phyloP scores from a whole-genome alignment of 208 protist genomes.

The Leishmania tropica region DNA sequence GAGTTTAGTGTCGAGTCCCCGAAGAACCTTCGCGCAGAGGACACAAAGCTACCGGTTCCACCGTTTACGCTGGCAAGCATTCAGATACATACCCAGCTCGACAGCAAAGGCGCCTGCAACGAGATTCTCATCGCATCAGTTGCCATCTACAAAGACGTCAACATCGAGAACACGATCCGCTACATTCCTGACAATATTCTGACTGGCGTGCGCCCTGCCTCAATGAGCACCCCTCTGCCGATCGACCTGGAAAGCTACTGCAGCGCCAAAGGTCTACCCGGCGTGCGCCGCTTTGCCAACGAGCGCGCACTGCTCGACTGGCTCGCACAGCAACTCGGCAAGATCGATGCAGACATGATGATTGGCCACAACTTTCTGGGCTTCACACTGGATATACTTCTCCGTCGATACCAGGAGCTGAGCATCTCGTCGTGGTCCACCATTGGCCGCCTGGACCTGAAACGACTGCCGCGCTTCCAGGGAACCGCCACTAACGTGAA shows the following conservation, averaged over 20 bases:
- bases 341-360: conserved; percentile 95
- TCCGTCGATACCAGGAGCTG: conserved; percentile 93
- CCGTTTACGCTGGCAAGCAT: conserved; percentile 89
- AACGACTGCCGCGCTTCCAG: conserved; percentile 68
- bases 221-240: conserved; percentile 46
- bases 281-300: conserved; percentile 61
- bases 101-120: conserved; percentile 66
- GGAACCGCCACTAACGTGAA: conserved; percentile 18
- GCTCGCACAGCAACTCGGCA: conserved; percentile 72
- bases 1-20: conserved; percentile 82
- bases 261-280: conserved; percentile 58
- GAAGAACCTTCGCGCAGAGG: conserved; percentile 69
- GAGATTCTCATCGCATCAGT: conserved; percentile 92
- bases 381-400: conserved; percentile 96
- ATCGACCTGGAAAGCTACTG: conserved; percentile 86
- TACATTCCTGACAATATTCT: conserved; percentile 46
- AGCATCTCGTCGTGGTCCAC: conserved; percentile 93
- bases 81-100: conserved; percentile 89
- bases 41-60: conserved; percentile 64
- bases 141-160: conserved; percentile 82
- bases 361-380: conserved; percentile 98
- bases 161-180: conserved; percentile 65
- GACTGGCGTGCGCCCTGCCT: conserved; percentile 63
- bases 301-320: conserved; percentile 84
- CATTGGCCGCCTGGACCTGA: conserved; percentile 87